Evolutionary conservation across 2,329 filamentous ascomycete genomes (phyloP).

Genomic region (Phialophora verrucosa): DNA sequence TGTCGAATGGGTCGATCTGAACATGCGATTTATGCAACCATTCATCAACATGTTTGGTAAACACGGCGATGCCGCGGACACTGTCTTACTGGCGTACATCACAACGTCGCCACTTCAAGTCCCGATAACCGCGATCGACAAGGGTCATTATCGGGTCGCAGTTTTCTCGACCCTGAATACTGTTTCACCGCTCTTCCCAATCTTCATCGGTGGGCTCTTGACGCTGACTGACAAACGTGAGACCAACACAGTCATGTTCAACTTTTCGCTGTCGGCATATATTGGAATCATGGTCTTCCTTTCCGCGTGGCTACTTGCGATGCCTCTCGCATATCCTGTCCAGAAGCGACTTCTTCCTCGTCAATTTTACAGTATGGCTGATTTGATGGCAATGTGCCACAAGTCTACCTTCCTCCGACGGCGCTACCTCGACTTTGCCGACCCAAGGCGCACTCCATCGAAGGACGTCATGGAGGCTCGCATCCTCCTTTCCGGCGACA

Average conservation of each 20-base stretch:
- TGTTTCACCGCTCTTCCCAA: constrained; percentile 23
- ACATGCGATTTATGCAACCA: constrained; percentile 26
- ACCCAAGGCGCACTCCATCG: constrained; percentile 13
- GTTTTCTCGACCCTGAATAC: constrained; percentile 20
- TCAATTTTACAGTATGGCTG: constrained; percentile 23
- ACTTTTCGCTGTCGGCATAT: constrained; percentile 24
- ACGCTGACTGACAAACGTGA: constrained; percentile 6
- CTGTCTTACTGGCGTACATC: constrained; percentile 20
- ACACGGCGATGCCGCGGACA: constrained; percentile 9
- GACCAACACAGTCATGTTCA: constrained; percentile 10
- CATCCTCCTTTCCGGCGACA: constrained; percentile 17
- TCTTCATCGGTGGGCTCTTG: constrained; percentile 26
- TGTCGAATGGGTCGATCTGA: constrained; percentile 20
- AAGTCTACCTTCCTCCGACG: constrained; percentile 12
- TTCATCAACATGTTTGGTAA: constrained; percentile 24
- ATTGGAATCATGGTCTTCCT: constrained; percentile 23
- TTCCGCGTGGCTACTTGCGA: neutral
- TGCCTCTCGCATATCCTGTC: constrained; percentile 16
- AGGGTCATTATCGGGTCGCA: constrained; percentile 20
- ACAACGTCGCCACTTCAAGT: constrained; percentile 23
- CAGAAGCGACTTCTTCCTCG: constrained; percentile 21
- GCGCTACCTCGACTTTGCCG: constrained; percentile 12
- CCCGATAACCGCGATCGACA: constrained; percentile 20
- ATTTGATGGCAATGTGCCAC: constrained; percentile 24
- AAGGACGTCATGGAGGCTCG: constrained; percentile 22